A percentile compares a stretch with the other conserved stretches of the same genome.
Evolutionary conservation across 257 asterid species (phyloP).

Genomic region (Solanum commersonii): DNA sequence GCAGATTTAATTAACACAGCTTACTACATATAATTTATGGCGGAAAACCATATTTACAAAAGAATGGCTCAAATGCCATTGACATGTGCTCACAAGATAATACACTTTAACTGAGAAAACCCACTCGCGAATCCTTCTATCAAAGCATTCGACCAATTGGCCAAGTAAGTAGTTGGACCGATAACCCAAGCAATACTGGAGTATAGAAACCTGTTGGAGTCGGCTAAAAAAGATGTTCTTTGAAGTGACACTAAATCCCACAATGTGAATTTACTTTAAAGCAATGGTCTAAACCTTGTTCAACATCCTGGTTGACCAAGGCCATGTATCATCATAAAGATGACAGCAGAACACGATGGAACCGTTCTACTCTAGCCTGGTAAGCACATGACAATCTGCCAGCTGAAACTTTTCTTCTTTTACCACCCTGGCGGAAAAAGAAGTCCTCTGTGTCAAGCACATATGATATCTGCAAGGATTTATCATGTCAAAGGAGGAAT

Average conservation of each 20-base stretch:
- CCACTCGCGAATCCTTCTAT: constrained; percentile 16
- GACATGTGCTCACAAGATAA: constrained; percentile 16
- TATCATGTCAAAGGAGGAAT: neutral
- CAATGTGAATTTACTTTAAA: neutral
- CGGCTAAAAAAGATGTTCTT: neutral
- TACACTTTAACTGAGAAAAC: constrained; percentile 9
- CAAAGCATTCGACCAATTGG: neutral
- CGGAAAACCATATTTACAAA: constrained; percentile 46
- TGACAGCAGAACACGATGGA: constrained; percentile 38
- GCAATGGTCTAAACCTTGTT: neutral
- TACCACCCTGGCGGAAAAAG: constrained; percentile 63
- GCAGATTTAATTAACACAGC: constrained; percentile 17
- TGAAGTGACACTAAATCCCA: neutral
- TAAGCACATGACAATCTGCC: constrained; percentile 15
- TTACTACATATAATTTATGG: constrained; percentile 23
- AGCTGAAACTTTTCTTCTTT: constrained; percentile 16
- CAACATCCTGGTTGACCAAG: neutral
- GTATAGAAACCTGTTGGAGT: neutral
- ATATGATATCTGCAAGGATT: constrained; percentile 61
- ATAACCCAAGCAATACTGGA: neutral
- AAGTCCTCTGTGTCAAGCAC: constrained; percentile 91
- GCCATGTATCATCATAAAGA: constrained; percentile 7
- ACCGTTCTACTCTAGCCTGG: constrained; percentile 42
- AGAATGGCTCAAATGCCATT: constrained; percentile 20
- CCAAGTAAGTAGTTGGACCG: neutral